phyloP scores from a whole-genome alignment of 495 filamentous ascomycete species.

The Aspergillus ostianus region DNA sequence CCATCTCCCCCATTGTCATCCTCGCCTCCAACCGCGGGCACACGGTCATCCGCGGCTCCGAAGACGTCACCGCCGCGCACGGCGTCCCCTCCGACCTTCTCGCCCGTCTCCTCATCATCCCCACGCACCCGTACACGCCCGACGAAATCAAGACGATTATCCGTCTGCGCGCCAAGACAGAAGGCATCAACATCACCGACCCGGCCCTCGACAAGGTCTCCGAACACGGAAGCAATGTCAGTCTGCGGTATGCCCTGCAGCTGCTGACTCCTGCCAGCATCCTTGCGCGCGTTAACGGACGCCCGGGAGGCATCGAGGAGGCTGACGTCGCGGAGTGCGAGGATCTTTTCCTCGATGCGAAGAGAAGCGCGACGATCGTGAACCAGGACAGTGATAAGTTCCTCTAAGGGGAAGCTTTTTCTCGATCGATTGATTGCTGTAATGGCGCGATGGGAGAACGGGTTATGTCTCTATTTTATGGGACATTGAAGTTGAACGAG shows the following conservation, averaged over 20 bases:
- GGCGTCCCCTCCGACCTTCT: slow-evolving; percentile 92
- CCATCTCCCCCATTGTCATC: slow-evolving; percentile 93
- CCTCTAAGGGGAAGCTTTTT: slow-evolving; percentile 32
- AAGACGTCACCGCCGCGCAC: slow-evolving; percentile 81
- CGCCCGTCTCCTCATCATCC: slow-evolving; percentile 89
- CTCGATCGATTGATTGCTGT: background rate
- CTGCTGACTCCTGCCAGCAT: slow-evolving; percentile 83
- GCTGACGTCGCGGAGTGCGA: slow-evolving; percentile 85
- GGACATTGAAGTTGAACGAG: background rate
- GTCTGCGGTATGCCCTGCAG: slow-evolving; percentile 88
- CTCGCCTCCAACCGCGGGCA: slow-evolving; percentile 95
- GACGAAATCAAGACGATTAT: slow-evolving; percentile 91
- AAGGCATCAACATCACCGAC: slow-evolving; percentile 76
- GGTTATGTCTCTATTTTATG: background rate
- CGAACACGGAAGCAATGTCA: slow-evolving; percentile 80
- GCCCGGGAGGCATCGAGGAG: slow-evolving; percentile 67
- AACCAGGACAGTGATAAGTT: slow-evolving; percentile 62
- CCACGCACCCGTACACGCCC: slow-evolving; percentile 78
- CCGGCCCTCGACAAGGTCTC: slow-evolving; percentile 81
- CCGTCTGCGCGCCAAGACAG: slow-evolving; percentile 73
- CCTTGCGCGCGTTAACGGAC: slow-evolving; percentile 67
- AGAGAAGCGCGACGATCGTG: slow-evolving; percentile 73
- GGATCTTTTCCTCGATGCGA: slow-evolving; percentile 86
- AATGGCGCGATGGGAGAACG: background rate
- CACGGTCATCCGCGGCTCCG: slow-evolving; percentile 81